These are phyloP conservation scores for Caloboletus firmus DNA, from an alignment of 1,284 basidiomycete species.

Conservation along the genomic window DNA sequence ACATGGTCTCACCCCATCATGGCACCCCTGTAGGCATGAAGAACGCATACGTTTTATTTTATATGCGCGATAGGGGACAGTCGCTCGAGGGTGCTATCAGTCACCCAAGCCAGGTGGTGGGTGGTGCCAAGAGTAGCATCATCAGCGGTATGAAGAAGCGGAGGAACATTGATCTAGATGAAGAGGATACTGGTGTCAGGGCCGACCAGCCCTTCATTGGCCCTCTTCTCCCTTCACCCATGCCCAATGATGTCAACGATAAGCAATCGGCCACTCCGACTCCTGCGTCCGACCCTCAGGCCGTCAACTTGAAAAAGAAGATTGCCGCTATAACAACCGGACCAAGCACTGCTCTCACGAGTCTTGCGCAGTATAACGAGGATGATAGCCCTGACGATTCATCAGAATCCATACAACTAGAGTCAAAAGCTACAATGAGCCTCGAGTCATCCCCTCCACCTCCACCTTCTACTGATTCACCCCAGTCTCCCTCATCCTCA, in stretches of 20 bases:
- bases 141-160: constrained; percentile 65
- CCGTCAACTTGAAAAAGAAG: constrained; percentile 57
- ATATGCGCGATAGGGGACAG: constrained; percentile 78
- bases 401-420: constrained; percentile 24
- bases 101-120: constrained; percentile 17
- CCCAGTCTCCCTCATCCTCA: constrained; percentile 24
- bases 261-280: constrained; percentile 3
- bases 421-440: constrained; percentile 29
- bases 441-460: constrained; percentile 26
- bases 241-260: constrained; percentile 18
- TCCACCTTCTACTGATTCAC: constrained; percentile 31
- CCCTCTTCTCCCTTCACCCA: constrained; percentile 56
- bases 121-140: constrained; percentile 40
- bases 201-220: constrained; percentile 59
- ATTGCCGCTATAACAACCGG: constrained; percentile 49
- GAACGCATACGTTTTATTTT: constrained; percentile 93
- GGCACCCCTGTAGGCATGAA: constrained; percentile 60
- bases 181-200: constrained; percentile 51
- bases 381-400: constrained; percentile 43
- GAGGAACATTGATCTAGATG: constrained; percentile 45
- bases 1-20: constrained; percentile 54
- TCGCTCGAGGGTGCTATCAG: constrained; percentile 61
- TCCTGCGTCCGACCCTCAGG: constrained; percentile 54
- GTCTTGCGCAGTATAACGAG: constrained; percentile 56
- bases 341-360: constrained; percentile 46